Evolutionary conservation across 768 basidiomycete species (phyloP), one percentile per base, ranked within the genome.

Genomic region (Tephrocybe rancida): DNA sequence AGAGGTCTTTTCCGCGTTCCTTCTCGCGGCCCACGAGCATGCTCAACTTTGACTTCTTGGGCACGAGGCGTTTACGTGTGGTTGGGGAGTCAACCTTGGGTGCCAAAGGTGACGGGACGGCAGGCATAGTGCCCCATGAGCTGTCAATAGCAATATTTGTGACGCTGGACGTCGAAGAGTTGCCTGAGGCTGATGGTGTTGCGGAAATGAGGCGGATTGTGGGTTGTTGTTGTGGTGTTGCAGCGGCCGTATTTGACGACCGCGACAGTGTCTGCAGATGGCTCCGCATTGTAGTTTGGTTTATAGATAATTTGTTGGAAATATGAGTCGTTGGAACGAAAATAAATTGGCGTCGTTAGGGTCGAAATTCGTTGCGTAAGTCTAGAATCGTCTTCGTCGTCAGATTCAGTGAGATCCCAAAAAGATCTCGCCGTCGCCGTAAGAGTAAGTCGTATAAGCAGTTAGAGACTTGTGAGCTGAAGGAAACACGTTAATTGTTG

Each of bases 131-230:
- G 3, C 65, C 66, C 75, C 73, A 74, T 19, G 75, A 70, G 9
- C 63, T 61, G 53, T 73, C 69, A n/a, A 73, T 63, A 5, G 78
- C 68, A 55, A 65, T 30, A 59, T 67, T 58, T 47, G 68, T 67
- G 6, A 67, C 63, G 48, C 65, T 71, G 5, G 65, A 62, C n/a
- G 73, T 64, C 2, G 75, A 69, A 19, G 75, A 69, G 35, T 70
- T 57, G 11, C 80, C 80, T 3, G 74, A 58, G 5, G 81, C 77
- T 11, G 81, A 83, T 3, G 88, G 88, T 0, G 82, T 88, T 0
- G 88, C 86, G 14, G 83, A 76, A 58, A 84, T 83, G 61, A 90
- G 80, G 39, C 86, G 79, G 53, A 90, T 90, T 48, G 87, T 84
- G 21, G 88, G 86, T 52, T 59, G 58, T 25, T 68, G 45, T 41